These are phyloP conservation scores for Paratrimastix pyriformis DNA, from an alignment of 78 protist species.

Conservation along the genomic window DNA sequence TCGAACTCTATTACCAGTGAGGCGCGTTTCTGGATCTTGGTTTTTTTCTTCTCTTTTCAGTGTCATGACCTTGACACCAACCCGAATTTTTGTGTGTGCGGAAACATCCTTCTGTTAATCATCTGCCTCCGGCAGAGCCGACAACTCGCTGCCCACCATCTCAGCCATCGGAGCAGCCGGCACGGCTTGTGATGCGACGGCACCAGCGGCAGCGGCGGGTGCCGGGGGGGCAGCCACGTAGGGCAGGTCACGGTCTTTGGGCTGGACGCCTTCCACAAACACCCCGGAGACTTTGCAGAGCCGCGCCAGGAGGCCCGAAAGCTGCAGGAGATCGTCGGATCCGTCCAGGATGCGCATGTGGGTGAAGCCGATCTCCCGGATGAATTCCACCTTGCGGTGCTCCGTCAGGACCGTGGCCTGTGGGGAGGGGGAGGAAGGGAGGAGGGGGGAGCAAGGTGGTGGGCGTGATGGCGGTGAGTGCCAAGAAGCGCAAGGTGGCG, in stretches of 20 bases:
- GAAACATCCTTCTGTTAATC: too few species aligned
- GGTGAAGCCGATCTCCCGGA: slow-evolving; percentile 63
- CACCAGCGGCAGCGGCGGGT: too few species aligned
- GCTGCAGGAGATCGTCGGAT: slow-evolving; percentile 65
- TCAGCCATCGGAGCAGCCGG: too few species aligned
- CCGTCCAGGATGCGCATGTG: slow-evolving; percentile 78
- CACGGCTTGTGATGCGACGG: too few species aligned
- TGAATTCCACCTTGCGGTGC: neutral
- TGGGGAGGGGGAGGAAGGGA: neutral
- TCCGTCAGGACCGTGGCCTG: neutral
- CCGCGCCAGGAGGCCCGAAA: slow-evolving; percentile 66
- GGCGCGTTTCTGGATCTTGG: neutral
- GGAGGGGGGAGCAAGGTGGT: neutral
- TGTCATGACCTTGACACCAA: neutral
- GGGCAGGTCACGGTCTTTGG: too few species aligned
- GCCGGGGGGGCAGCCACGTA: too few species aligned
- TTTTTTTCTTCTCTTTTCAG: neutral
- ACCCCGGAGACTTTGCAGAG: slow-evolving; percentile 29
- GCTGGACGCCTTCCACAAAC: too few species aligned
- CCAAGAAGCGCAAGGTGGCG: neutral
- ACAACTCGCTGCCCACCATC: too few species aligned
- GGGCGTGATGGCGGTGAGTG: too few species aligned
- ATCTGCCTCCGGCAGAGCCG: too few species aligned
- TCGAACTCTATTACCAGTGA: slow-evolving; percentile 75
- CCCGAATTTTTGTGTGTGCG: too few species aligned